Percentiles rank a stretch among this genome's conserved stretches.
Conservation (phyloP, 1,139 yeast genomes). For the Yamadazyma dendronema region DNA sequence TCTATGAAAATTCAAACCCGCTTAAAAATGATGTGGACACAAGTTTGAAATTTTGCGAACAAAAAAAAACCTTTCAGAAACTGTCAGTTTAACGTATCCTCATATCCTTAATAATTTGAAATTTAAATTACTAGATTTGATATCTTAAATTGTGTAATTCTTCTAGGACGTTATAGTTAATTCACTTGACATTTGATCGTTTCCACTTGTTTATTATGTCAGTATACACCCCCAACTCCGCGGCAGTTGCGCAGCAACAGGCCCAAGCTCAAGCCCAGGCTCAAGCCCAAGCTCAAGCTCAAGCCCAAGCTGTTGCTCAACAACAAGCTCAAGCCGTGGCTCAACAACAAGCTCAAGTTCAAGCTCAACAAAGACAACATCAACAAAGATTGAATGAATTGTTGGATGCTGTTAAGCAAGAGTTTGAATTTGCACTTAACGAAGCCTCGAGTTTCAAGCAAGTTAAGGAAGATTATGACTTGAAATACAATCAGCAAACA, state of each 20-base stretch:
- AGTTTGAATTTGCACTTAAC: slow-evolving; percentile 80
- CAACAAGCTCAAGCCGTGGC: slow-evolving; percentile 23
- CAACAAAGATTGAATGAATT: slow-evolving; percentile 68
- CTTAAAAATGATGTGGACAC: not conserved
- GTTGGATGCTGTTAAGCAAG: slow-evolving; percentile 88
- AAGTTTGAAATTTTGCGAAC: slow-evolving; percentile 1
- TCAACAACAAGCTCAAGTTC: slow-evolving; percentile 21
- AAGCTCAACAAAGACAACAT: slow-evolving; percentile 39
- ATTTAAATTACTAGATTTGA: too few species aligned
- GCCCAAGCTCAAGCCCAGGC: slow-evolving; percentile 22
- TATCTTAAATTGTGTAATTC: too few species aligned
- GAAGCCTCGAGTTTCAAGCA: slow-evolving; percentile 87
- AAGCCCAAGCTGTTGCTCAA: slow-evolving; percentile 18
- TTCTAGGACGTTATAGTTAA: too few species aligned
- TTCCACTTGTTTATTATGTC: slow-evolving; percentile 22
- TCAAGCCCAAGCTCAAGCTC: slow-evolving; percentile 14
- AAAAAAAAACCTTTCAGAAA: not conserved
- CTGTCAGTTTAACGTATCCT: too few species aligned
- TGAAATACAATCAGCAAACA: slow-evolving; percentile 86
- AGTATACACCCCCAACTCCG: slow-evolving; percentile 35
- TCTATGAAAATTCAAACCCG: not conserved
- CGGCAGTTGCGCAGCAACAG: slow-evolving; percentile 26
- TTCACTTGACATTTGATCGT: not conserved
- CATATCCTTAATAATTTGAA: too few species aligned
- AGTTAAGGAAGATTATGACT: slow-evolving; percentile 92